Conservation (phyloP, 257 asterid species). For the Verbascum thapsus region DNA sequence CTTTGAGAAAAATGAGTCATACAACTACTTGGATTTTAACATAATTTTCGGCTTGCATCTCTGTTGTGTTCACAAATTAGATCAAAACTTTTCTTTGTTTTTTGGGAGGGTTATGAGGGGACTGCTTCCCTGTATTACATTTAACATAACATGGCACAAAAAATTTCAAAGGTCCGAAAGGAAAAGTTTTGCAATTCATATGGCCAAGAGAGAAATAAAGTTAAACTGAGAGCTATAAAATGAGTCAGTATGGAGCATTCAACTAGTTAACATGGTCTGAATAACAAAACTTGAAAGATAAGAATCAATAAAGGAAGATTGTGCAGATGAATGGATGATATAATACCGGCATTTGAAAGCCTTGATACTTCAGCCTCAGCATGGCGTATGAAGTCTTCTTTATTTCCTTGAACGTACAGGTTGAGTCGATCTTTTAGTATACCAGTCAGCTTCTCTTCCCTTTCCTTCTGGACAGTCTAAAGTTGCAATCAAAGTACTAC, state of each 20-base stretch:
- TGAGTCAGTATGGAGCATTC: background rate
- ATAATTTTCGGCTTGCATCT: background rate
- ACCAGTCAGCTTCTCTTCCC: slow-evolving; percentile 93
- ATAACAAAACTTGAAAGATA: slow-evolving; percentile 17
- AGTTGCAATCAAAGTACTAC: slow-evolving; percentile 28
- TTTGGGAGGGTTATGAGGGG: too few relatives aligned
- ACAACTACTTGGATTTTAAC: slow-evolving; percentile 4
- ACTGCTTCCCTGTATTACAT: background rate
- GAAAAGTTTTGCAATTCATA: background rate
- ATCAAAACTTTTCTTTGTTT: background rate
- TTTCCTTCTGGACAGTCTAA: slow-evolving; percentile 84
- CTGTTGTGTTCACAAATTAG: background rate
- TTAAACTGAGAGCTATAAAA: background rate
- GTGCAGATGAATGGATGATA: background rate
- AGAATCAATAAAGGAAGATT: background rate
- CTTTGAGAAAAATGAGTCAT: slow-evolving; percentile 14
- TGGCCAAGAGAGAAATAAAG: background rate
- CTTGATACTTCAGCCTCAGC: slow-evolving; percentile 85
- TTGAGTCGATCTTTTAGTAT: slow-evolving; percentile 78
- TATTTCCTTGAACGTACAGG: slow-evolving; percentile 86
- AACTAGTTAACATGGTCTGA: background rate
- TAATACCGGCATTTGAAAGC: slow-evolving; percentile 89
- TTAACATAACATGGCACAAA: background rate
- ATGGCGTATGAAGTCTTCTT: slow-evolving; percentile 69
- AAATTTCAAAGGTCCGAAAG: background rate